Percentiles rank a stretch among this genome's conserved stretches.
Evolutionary conservation across 2,329 filamentous ascomycete species (phyloP).

Genomic region (Zasmidium citrigriseum): DNA sequence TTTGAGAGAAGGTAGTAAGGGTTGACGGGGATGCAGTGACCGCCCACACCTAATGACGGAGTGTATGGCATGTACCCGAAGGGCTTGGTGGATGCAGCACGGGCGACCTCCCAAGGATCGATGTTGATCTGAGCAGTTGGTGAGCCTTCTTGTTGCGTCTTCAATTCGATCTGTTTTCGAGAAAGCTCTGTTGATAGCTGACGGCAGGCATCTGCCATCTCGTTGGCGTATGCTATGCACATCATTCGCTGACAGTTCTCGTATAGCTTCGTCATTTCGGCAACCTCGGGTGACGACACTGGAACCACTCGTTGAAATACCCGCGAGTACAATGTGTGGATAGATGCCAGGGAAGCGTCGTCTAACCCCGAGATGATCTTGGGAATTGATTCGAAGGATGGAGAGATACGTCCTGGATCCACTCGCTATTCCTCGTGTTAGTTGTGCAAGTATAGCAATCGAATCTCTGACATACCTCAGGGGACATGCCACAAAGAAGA

Average conservation of each 20-base stretch:
- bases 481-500: constrained; percentile 9
- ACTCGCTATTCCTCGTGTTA: too few relatives aligned
- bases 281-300: constrained; percentile 5
- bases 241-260: constrained; percentile 19
- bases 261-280: constrained; percentile 12
- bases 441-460: too few relatives aligned
- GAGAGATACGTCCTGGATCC: constrained; percentile 5
- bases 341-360: neutral
- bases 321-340: constrained; percentile 2
- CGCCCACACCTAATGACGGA: constrained; percentile 55
- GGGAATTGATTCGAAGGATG: neutral
- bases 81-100: constrained; percentile 16
- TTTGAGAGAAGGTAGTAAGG: constrained; percentile 54
- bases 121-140: constrained; percentile 16
- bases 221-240: constrained; percentile 23
- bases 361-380: constrained; percentile 11
- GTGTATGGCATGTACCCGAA: constrained; percentile 55
- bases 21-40: constrained; percentile 60
- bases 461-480: neutral
- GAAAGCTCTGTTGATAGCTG: neutral
- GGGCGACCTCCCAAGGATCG: constrained; percentile 19
- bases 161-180: constrained; percentile 4
- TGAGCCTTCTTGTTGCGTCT: constrained; percentile 3
- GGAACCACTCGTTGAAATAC: constrained; percentile 5
- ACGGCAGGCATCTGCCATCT: constrained; percentile 19